These are phyloP conservation scores for Drechmeria coniospora DNA, from an alignment of 2,329 filamentous ascomycete species.

Conservation along the genomic window DNA sequence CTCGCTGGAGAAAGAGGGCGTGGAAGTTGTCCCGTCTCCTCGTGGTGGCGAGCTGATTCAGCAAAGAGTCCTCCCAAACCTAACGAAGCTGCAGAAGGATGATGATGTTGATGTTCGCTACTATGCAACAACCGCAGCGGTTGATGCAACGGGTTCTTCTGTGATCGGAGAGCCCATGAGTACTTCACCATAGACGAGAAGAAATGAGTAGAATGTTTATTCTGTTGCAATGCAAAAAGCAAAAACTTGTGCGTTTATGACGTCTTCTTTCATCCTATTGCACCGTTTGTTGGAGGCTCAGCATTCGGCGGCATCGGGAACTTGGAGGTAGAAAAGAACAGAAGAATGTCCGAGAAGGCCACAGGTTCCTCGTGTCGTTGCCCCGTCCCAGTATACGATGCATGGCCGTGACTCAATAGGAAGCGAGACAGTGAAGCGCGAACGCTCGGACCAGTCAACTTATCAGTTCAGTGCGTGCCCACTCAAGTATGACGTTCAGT, in stretches of 20 bases:
- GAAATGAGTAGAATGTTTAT: conserved; percentile 32
- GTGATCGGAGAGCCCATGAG: conserved; percentile 45
- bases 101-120: conserved; percentile 96
- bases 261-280: neutral
- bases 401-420: no score
- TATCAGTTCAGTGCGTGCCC: no score
- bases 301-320: no score
- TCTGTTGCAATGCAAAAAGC: conserved; percentile 1
- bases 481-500: no score
- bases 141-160: conserved; percentile 31
- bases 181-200: conserved; percentile 45
- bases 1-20: conserved; percentile 66
- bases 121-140: conserved; percentile 83
- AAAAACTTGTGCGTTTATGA: neutral
- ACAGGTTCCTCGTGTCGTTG: no score
- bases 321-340: no score
- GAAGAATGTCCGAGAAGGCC: no score
- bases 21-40: conserved; percentile 46
- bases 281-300: no score
- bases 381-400: no score
- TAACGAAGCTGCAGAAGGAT: conserved; percentile 93
- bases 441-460: no score
- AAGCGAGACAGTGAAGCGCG: no score
- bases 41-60: conserved; percentile 68
- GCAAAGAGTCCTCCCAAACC: conserved; percentile 70